Percentiles rank a stretch among this genome's conserved stretches.
Evolutionary conservation across 1,284 basidiomycete species (phyloP).

Genomic region (Rhizoctonia solani): DNA sequence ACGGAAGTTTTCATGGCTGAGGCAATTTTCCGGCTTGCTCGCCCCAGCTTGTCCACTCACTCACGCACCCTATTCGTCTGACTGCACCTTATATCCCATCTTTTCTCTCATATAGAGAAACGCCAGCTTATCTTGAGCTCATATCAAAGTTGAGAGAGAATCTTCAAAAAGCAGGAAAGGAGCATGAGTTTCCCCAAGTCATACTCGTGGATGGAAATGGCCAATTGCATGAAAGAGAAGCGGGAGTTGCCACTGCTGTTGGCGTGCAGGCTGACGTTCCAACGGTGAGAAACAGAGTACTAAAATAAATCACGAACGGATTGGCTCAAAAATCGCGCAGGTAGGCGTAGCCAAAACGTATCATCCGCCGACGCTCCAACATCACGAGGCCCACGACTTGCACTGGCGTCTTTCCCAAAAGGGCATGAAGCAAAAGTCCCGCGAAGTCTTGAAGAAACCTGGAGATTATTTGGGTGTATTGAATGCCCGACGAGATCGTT

Average conservation of each 20-base stretch:
- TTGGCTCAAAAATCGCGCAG: constrained; percentile 1
- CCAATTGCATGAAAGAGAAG: constrained; percentile 42
- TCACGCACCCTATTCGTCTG: constrained; percentile 40
- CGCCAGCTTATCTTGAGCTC: constrained; percentile 40
- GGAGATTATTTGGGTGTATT: constrained; percentile 43
- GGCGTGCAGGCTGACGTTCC: constrained; percentile 42
- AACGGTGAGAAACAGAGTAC: constrained; percentile 40
- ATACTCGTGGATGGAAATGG: constrained; percentile 46
- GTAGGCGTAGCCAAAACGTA: constrained; percentile 43
- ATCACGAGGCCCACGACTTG: background rate
- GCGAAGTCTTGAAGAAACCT: constrained; percentile 36
- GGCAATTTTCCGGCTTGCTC: constrained; percentile 6
- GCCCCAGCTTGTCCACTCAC: constrained; percentile 40
- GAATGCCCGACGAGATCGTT: constrained; percentile 34
- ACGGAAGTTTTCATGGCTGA: background rate
- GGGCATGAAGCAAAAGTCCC: constrained; percentile 40
- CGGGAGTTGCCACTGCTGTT: constrained; percentile 43
- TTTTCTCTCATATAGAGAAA: constrained; percentile 45
- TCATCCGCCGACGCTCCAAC: constrained; percentile 38
- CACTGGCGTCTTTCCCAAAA: constrained; percentile 41
- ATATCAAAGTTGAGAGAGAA: constrained; percentile 36
- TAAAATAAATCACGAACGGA: too few relatives aligned
- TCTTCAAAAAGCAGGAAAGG: constrained; percentile 29
- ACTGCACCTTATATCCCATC: constrained; percentile 44
- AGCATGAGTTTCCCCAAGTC: constrained; percentile 41